These are phyloP conservation scores for Boletellus emodensis DNA, from an alignment of 768 basidiomycete genomes.

Conservation along the genomic window DNA sequence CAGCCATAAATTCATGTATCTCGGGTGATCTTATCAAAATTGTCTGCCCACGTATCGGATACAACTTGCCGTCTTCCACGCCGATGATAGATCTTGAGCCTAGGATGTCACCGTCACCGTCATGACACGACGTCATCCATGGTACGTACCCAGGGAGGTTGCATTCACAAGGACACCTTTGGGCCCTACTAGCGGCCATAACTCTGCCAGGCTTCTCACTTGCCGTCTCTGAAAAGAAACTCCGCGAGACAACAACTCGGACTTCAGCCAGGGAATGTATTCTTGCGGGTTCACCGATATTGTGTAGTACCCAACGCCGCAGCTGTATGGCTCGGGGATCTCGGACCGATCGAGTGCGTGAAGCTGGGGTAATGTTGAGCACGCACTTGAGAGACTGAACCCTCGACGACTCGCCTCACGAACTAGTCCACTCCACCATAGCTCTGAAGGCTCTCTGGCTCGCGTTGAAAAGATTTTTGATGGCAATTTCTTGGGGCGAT, in stretches of 20 bases:
- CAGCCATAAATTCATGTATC: constrained; percentile 38
- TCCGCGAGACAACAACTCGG: constrained; percentile 35
- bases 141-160: constrained; percentile 46
- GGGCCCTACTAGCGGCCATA: constrained; percentile 35
- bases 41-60: constrained; percentile 82
- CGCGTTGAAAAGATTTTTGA: constrained; percentile 31
- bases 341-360: constrained; percentile 30
- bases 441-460: constrained; percentile 12
- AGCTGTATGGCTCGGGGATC: constrained; percentile 31
- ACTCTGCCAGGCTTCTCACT: constrained; percentile 44
- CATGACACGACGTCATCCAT: background rate
- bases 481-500: constrained; percentile 35
- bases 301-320: constrained; percentile 44
- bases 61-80: constrained; percentile 70
- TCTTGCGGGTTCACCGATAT: constrained; percentile 47
- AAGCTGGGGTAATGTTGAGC: constrained; percentile 25
- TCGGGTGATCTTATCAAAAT: constrained; percentile 70
- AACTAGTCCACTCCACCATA: constrained; percentile 41
- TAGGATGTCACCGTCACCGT: constrained; percentile 10
- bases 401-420: constrained; percentile 32
- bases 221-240: constrained; percentile 42
- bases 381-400: background rate
- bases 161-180: constrained; percentile 52
- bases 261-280: constrained; percentile 49
- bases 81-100: constrained; percentile 75